Base-by-base conservation (phyloP, 208 protist genomes). In the Trypanosomatidae sp. region DNA sequence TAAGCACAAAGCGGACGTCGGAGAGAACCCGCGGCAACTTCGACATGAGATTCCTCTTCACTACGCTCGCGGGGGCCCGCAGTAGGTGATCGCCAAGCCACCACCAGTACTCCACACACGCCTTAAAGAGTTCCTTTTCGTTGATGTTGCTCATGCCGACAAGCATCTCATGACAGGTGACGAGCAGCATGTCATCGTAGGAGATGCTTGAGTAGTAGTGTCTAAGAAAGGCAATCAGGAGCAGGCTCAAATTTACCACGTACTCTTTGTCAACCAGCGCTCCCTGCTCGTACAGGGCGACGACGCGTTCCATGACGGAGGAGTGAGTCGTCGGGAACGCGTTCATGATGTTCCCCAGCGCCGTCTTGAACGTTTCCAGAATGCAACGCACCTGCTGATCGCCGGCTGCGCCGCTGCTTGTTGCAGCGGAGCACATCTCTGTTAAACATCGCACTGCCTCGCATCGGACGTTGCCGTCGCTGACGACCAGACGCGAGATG, bases 81-180 rank as follows among this genome's bases (percentile, higher is more conserved):
- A 94, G 67, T 7, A 95, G 68, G 53, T 79, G 71, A 33, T 95
- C 87, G 9, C 92, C 89, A 3, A 99, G 84, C 71, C 77, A 93
- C 83, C 95, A 94, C 99, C 99, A 99, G 82, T 99, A 99, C 74
- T 99, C 99, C n/a, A 99, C 88, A 82, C 98, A 99, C 36, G 99
- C 98, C 88, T 99, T 99, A 82, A 99, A 99, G 25, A 99, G 83
- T 73, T 99, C 98, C 66, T 94, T 93, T 41, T 99, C 97, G 30
- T 98, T 82, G n/a, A 99, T 96, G 69, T 95, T 79, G 60, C 95
- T 99, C 77, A 99, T 99, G 9, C 93, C 81, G 2, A 99, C 84
- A 0, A 99, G 73, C 76, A 99, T 94, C 67, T 93, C 81, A 80
- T 99, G 96, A 9, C 76, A 91, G 9, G 87, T 76, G 56, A 92